Percentiles rank a stretch among this genome's conserved stretches.
Conservation (phyloP, 2,329 filamentous ascomycete genomes). For the Penicillium digitatum region DNA sequence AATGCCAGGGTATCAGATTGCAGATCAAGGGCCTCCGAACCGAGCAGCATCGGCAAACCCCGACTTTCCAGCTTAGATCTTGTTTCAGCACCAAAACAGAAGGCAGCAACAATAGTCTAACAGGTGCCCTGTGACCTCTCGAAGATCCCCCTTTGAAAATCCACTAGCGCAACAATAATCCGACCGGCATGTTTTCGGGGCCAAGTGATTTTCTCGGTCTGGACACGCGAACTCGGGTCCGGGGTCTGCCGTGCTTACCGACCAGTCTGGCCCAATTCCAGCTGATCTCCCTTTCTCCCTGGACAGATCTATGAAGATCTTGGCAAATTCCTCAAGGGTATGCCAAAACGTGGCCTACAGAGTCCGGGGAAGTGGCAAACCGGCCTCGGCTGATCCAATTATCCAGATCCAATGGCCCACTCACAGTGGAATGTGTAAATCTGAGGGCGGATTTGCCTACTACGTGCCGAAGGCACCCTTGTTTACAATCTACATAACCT, state of each 20-base stretch:
- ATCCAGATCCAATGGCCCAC: slow-evolving; percentile 10
- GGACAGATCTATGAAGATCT: slow-evolving; percentile 2
- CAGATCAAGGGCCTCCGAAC: background rate
- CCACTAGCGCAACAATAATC: background rate
- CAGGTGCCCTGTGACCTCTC: background rate
- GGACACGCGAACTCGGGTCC: slow-evolving; percentile 14
- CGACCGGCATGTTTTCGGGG: slow-evolving; percentile 1
- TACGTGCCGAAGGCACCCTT: background rate
- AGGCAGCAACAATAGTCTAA: background rate
- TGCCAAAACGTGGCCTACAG: slow-evolving; percentile 13
- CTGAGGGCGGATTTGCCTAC: background rate
- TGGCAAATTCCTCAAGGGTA: background rate
- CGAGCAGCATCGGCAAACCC: slow-evolving; percentile 1
- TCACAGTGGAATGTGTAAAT: slow-evolving; percentile 4
- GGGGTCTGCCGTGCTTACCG: slow-evolving; percentile 17
- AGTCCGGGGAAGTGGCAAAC: slow-evolving; percentile 24
- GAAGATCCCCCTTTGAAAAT: background rate
- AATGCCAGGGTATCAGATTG: slow-evolving; percentile 1
- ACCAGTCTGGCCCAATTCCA: slow-evolving; percentile 17
- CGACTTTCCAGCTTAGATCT: background rate
- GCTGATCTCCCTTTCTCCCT: background rate
- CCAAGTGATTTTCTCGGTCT: slow-evolving; percentile 2
- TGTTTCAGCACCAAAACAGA: background rate
- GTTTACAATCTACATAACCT: background rate
- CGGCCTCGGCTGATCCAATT: slow-evolving; percentile 6